These are phyloP conservation scores for Paramecium primaurelia DNA, from an alignment of 73 alveolate species.

Conservation along the genomic window DNA sequence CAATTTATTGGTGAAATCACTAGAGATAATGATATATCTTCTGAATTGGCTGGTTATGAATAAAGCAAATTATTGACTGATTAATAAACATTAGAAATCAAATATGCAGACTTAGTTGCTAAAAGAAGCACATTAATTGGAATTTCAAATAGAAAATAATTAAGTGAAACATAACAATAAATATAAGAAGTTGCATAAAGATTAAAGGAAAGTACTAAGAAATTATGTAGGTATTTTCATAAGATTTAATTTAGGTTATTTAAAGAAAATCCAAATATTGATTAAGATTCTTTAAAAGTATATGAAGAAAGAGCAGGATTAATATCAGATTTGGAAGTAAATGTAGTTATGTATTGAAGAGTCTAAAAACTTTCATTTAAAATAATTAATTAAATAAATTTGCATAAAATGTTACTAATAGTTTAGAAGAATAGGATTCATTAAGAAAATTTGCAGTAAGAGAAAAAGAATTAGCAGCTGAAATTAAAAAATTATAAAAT, in stretches of 20 bases:
- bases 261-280: background rate
- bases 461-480: slow-evolving; percentile 14
- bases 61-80: background rate
- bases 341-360: too few relatives aligned
- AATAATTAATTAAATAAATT: background rate
- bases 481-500: background rate
- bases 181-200: slow-evolving; percentile 45
- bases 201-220: slow-evolving; percentile 44
- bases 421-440: slow-evolving; percentile 40
- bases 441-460: background rate
- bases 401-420: background rate
- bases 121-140: background rate
- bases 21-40: slow-evolving; percentile 6
- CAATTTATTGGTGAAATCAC: background rate
- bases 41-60: slow-evolving; percentile 20
- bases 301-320: slow-evolving; percentile 19
- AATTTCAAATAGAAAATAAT: background rate
- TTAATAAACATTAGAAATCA: background rate
- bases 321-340: background rate
- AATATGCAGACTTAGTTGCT: background rate
- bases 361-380: background rate
- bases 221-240: background rate
- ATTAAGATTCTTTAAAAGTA: slow-evolving; percentile 12
- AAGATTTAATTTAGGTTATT: background rate
- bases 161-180: background rate